Evolutionary conservation across 345 rosid species (phyloP).

Genomic region (Erucastrum elatum): DNA sequence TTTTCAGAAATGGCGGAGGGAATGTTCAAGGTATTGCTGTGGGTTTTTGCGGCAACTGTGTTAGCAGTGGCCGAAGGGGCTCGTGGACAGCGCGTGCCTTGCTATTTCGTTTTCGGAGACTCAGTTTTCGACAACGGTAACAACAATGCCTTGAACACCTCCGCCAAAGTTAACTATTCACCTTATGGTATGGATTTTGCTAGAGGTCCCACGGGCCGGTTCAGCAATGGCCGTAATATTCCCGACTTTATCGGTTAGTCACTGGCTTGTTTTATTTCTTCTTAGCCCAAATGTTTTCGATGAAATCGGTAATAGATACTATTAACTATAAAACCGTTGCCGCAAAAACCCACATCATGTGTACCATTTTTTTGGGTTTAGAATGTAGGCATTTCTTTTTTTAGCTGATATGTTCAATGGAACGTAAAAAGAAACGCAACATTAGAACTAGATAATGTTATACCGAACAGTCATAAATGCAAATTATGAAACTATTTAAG

Average conservation of each 20-base stretch:
- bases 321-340: not conserved
- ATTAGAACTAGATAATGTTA: not conserved
- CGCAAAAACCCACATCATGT: no score
- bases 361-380: not conserved
- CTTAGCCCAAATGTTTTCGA: not conserved
- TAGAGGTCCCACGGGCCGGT: conserved; percentile 62
- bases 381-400: not conserved
- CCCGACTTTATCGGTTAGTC: conserved; percentile 56
- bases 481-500: no score
- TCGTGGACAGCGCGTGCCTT: conserved; percentile 44
- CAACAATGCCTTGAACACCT: conserved; percentile 49
- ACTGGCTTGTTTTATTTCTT: not conserved
- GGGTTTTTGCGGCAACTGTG: not conserved
- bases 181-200: conserved; percentile 68
- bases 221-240: conserved; percentile 54
- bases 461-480: not conserved
- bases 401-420: not conserved
- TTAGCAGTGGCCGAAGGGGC: conserved; percentile 17
- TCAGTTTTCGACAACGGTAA: conserved; percentile 62
- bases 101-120: conserved; percentile 69
- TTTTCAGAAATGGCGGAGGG: conserved; percentile 15
- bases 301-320: not conserved
- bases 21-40: conserved; percentile 18
- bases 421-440: not conserved
- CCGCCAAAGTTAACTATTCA: conserved; percentile 51